Evolutionary conservation across 1,284 basidiomycete species (phyloP), one percentile per base, ranked within the genome.

Genomic region (Phenoliferia sp.): DNA sequence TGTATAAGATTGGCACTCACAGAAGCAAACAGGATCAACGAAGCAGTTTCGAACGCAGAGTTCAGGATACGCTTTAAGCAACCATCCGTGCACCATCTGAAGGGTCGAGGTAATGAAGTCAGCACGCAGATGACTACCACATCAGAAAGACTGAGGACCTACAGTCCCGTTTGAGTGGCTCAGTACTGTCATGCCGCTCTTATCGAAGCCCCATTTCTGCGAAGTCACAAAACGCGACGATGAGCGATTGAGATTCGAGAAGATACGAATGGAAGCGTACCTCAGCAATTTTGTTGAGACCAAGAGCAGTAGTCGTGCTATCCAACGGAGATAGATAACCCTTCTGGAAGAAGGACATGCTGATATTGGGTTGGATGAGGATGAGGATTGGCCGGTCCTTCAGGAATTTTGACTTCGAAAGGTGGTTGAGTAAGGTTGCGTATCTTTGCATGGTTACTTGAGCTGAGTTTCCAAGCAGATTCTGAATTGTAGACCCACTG

Each of bases 11-110:
- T n/a, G n/a, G 31, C n/a, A n/a, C 55, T 12, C 15, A 78, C 90
- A 92, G 79, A 95, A 94, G 0, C 86, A 79, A 28, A 83, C 82
- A 7, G 93, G 92, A 76, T 96, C 93, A 35, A 93, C 87, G 76
- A 95, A 93, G 75, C 90, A 91, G 17, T 87, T 92, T 3, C 91
- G 85, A 3, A 81, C 80, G 57, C 88, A 80, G 73, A 94, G 82
- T 52, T 85, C 80, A 1, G 91, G 88, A 65, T 86, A 82, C 31
- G 85, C 84, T n/a, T 94, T 94, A 60, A 95, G 81, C 76, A 94
- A 83, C 90, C 90, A 92, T 15, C 88, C 87, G 76, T 92, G 90
- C 0, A 83, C 80, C 76, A 90, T 90, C 71, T 73, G 68, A 4
- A n/a, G n/a, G n/a, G n/a, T n/a, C n/a, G n/a, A n/a, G n/a, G n/a